A percentile compares a stretch with the other conserved stretches of the same genome.
Conservation (phyloP, 352 stramenopile genomes). For the Vaucheria bursata region DNA sequence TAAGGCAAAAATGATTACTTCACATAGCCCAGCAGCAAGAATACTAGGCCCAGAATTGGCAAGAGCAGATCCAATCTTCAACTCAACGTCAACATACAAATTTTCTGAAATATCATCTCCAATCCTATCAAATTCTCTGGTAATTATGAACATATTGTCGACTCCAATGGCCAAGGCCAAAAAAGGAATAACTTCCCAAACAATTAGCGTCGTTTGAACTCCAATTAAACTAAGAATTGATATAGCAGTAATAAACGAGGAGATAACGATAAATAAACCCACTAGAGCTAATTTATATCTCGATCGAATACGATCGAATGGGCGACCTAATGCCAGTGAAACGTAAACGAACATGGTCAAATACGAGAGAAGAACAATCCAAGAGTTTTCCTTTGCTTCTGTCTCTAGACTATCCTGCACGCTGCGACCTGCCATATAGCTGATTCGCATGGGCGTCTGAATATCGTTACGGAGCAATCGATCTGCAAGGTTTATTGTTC, state of each 20-base stretch:
- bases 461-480: slow-evolving; percentile 38
- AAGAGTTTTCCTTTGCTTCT: slow-evolving; percentile 73
- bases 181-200: slow-evolving; percentile 76
- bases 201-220: slow-evolving; percentile 77
- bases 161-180: slow-evolving; percentile 77
- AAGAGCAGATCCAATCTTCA: not conserved
- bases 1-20: slow-evolving; percentile 1
- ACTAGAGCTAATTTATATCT: slow-evolving; percentile 66
- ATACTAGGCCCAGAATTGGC: slow-evolving; percentile 1
- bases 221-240: slow-evolving; percentile 22
- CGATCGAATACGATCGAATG: slow-evolving; percentile 58
- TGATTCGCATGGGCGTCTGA: slow-evolving; percentile 53
- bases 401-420: slow-evolving; percentile 67
- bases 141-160: slow-evolving; percentile 83
- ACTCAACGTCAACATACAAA: not conserved
- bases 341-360: slow-evolving; percentile 80
- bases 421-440: slow-evolving; percentile 71
- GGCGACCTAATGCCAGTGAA: slow-evolving; percentile 66
- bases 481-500: slow-evolving; percentile 14
- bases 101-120: not conserved
- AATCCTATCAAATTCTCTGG: slow-evolving; percentile 59
- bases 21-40: not conserved
- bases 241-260: slow-evolving; percentile 54
- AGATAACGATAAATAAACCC: slow-evolving; percentile 69
- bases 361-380: slow-evolving; percentile 73